Percentiles rank a stretch among this genome's conserved stretches.
These are phyloP conservation scores for Sarocladium brachiariae DNA, from an alignment of 2,329 filamentous ascomycete species.

Conservation along the genomic window DNA sequence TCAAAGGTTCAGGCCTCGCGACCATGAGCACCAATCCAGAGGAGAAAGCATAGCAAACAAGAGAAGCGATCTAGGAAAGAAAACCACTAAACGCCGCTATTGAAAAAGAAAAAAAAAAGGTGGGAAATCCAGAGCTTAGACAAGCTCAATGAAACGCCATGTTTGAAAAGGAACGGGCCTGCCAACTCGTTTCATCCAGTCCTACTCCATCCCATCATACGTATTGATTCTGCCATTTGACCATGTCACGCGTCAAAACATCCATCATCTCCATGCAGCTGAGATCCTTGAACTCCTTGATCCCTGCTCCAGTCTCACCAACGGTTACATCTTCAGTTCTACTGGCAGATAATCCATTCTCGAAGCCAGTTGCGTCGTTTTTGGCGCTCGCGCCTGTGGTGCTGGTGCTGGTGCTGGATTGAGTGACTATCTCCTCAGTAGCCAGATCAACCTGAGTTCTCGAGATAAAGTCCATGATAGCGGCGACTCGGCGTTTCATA, in stretches of 20 bases:
- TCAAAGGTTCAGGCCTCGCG: neutral
- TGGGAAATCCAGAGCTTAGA: neutral
- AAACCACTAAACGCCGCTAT: neutral
- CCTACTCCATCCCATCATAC: conserved; percentile 19
- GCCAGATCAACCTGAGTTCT: conserved; percentile 84
- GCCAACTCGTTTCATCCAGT: neutral
- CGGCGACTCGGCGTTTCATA: conserved; percentile 76
- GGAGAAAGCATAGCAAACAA: neutral
- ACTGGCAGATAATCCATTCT: neutral
- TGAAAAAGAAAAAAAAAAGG: too few species aligned
- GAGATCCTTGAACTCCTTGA: conserved; percentile 64
- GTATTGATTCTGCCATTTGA: conserved; percentile 79
- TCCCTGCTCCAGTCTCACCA: neutral
- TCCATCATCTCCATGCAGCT: conserved; percentile 89
- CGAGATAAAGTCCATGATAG: conserved; percentile 84
- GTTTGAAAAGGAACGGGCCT: neutral
- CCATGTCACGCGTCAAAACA: conserved; percentile 67
- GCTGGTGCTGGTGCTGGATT: conserved; percentile 24
- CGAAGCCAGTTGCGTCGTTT: conserved; percentile 9
- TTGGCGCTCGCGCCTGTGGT: conserved; percentile 1
- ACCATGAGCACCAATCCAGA: neutral
- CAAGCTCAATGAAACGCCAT: neutral
- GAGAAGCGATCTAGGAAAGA: neutral
- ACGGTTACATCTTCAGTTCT: neutral
- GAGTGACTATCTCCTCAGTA: conserved; percentile 48